phyloP scores from a whole-genome alignment of 2,329 filamentous ascomycete species.

The Chaetothyriales sp. region DNA sequence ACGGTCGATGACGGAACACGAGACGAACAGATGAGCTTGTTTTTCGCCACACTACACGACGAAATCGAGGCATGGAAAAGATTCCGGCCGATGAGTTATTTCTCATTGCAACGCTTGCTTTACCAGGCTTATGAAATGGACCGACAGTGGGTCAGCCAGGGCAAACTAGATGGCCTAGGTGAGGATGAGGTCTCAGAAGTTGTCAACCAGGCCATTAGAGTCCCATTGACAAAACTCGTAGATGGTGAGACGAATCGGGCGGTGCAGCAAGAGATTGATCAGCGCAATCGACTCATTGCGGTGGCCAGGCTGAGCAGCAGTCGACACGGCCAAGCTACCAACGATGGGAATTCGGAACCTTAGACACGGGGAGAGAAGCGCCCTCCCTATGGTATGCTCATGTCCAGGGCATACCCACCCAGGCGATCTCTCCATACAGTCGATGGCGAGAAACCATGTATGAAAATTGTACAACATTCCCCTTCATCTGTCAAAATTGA shows the following conservation, averaged over 20 bases:
- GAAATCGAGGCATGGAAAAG: slow-evolving; percentile 19
- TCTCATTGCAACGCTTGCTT: slow-evolving; percentile 22
- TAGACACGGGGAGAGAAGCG: not conserved
- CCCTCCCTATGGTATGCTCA: too few relatives aligned
- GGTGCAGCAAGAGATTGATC: not conserved
- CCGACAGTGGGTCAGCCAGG: slow-evolving; percentile 17
- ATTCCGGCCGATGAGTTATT: slow-evolving; percentile 13
- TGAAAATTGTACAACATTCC: too few relatives aligned
- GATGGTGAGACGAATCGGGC: not conserved
- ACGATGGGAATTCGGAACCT: not conserved
- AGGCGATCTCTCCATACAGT: too few relatives aligned
- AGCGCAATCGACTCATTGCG: not conserved
- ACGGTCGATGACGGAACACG: slow-evolving; percentile 10
- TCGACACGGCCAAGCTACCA: not conserved
- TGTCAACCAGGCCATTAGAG: slow-evolving; percentile 22
- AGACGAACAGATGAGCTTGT: slow-evolving; percentile 18
- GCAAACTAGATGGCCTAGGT: not conserved
- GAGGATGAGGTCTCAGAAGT: slow-evolving; percentile 20
- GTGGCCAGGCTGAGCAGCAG: not conserved
- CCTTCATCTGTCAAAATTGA: too few relatives aligned
- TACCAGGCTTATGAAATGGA: slow-evolving; percentile 24
- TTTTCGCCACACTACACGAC: slow-evolving; percentile 17
- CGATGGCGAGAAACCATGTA: too few relatives aligned
- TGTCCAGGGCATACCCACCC: too few relatives aligned
- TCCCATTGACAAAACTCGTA: slow-evolving; percentile 17